These are phyloP conservation scores for Puccinia triticina DNA, from an alignment of 1,284 basidiomycete genomes.

Conservation along the genomic window DNA sequence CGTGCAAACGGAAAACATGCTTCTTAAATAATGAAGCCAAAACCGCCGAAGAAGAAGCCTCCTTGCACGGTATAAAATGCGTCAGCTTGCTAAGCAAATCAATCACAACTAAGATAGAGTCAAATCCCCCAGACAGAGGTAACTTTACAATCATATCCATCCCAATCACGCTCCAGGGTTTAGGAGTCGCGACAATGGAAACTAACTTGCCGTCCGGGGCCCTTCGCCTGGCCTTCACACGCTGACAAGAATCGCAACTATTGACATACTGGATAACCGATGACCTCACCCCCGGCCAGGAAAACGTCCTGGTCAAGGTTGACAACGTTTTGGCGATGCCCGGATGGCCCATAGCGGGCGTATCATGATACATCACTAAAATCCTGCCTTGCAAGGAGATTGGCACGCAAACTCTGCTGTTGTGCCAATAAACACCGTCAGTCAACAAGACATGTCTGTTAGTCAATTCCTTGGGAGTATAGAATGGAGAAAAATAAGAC, in stretches of 20 bases:
- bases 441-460: too few species aligned
- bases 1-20: too few species aligned
- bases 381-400: background rate
- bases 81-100: too few species aligned
- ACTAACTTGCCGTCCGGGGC: slow-evolving; percentile 59
- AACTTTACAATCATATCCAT: background rate
- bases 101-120: too few species aligned
- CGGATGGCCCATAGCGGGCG: background rate
- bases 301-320: background rate
- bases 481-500: too few species aligned
- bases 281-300: slow-evolving; percentile 9
- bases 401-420: background rate
- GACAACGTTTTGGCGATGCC: background rate
- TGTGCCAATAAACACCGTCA: background rate
- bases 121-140: too few species aligned
- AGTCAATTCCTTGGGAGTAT: too few species aligned
- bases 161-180: background rate
- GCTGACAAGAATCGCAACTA: slow-evolving; percentile 60
- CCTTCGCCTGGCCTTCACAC: slow-evolving; percentile 52
- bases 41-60: background rate
- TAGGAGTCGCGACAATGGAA: background rate
- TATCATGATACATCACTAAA: background rate
- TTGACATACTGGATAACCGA: background rate
- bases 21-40: background rate
- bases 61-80: too few species aligned